phyloP scores from a whole-genome alignment of 2,329 filamentous ascomycete species.

The Phaeosphaeriaceae sp. region DNA sequence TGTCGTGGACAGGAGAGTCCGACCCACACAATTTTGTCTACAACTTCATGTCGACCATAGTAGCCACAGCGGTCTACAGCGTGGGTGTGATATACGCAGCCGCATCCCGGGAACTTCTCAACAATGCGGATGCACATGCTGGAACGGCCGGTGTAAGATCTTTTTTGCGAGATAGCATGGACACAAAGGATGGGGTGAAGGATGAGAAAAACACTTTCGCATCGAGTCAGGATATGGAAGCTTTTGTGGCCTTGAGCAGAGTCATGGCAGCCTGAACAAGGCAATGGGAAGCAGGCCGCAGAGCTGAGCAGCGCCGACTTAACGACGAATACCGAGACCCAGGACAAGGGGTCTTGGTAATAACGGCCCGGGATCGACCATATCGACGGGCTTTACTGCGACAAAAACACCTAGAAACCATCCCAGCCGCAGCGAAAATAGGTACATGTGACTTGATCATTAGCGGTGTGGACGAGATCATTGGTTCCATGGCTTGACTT shows the following conservation, averaged over 20 bases:
- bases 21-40: constrained; percentile 40
- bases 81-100: constrained; percentile 46
- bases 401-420: background rate
- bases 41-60: constrained; percentile 39
- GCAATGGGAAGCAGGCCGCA: background rate
- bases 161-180: background rate
- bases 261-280: background rate
- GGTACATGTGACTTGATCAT: background rate
- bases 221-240: background rate
- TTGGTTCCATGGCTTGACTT: constrained; percentile 9
- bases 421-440: background rate
- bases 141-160: background rate
- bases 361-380: constrained; percentile 5
- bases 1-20: constrained; percentile 36
- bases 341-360: background rate
- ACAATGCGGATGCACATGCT: constrained; percentile 47
- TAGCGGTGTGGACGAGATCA: background rate
- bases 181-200: background rate
- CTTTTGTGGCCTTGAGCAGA: background rate
- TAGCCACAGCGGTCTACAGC: constrained; percentile 44
- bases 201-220: background rate
- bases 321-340: background rate
- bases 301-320: background rate
- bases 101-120: constrained; percentile 47
- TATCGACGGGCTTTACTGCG: constrained; percentile 1